Conservation (phyloP, 2,329 filamentous ascomycete species). For the Colletotrichum musicola region DNA sequence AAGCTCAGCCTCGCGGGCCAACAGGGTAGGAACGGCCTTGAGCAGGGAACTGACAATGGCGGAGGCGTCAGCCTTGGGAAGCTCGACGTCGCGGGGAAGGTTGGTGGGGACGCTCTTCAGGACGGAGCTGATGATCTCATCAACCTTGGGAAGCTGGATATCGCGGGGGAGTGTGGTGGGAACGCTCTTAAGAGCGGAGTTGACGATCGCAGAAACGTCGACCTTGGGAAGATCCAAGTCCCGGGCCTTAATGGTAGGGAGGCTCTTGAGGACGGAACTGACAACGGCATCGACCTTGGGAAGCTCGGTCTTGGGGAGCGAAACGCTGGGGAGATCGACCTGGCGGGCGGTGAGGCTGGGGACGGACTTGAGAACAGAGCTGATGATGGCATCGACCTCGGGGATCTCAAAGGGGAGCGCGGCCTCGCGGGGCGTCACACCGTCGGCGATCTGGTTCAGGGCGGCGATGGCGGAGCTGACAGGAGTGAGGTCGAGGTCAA, state of each 20-base stretch:
- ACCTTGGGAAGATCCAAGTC: neutral
- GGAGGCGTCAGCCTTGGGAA: neutral
- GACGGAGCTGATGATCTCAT: neutral
- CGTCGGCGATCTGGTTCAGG: no score
- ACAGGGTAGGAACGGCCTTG: neutral
- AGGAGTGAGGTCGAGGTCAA: neutral
- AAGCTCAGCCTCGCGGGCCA: neutral
- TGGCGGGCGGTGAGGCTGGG: neutral
- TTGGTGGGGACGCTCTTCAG: neutral
- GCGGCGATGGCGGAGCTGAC: neutral
- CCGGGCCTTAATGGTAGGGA: no score
- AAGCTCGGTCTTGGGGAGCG: neutral
- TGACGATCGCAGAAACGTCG: neutral
- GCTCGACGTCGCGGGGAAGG: neutral
- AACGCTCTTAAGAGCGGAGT: neutral
- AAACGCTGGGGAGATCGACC: neutral
- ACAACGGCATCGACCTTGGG: neutral
- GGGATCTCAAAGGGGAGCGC: neutral
- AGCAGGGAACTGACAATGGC: neutral
- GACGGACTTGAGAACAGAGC: neutral
- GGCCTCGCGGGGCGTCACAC: neutral
- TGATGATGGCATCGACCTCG: neutral
- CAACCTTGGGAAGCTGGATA: neutral
- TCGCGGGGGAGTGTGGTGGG: neutral
- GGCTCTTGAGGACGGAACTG: neutral